Evolutionary conservation across 495 filamentous ascomycete genomes (phyloP).

Genomic region (Xylaria telfairii): DNA sequence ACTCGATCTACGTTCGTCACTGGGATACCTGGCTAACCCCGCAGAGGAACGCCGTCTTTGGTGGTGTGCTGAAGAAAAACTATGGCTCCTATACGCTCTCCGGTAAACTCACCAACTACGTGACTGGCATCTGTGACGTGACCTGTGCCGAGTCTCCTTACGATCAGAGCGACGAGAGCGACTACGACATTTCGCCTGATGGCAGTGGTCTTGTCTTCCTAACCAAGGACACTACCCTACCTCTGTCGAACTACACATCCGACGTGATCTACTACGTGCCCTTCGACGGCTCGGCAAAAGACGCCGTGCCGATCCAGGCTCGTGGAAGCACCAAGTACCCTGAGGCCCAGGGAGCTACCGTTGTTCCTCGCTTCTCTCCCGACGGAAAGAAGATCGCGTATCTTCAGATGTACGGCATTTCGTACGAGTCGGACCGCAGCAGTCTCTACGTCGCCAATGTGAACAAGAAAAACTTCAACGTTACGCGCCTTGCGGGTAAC

Average conservation of each 20-base stretch:
- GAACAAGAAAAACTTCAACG: constrained; percentile 35
- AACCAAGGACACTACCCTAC: constrained; percentile 70
- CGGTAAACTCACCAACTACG: constrained; percentile 53
- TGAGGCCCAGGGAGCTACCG: constrained; percentile 65
- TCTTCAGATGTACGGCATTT: constrained; percentile 68
- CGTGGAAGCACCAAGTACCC: constrained; percentile 47
- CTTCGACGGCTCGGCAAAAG: constrained; percentile 40
- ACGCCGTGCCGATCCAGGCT: constrained; percentile 36
- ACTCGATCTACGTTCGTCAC: constrained; percentile 64
- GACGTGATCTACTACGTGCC: constrained; percentile 68
- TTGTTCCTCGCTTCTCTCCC: constrained; percentile 69
- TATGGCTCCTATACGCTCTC: constrained; percentile 43
- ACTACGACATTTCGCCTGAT: constrained; percentile 52
- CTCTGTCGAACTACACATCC: constrained; percentile 70
- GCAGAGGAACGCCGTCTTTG: constrained; percentile 68
- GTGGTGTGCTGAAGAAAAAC: constrained; percentile 59
- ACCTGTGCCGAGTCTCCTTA: constrained; percentile 53
- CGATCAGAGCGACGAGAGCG: constrained; percentile 42
- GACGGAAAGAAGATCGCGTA: constrained; percentile 71
- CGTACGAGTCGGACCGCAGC: constrained; percentile 80
- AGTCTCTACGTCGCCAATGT: constrained; percentile 56
- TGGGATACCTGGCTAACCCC: constrained; percentile 64
- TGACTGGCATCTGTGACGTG: constrained; percentile 56
- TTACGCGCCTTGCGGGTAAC: constrained; percentile 46
- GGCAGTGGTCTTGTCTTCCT: constrained; percentile 66